Evolutionary conservation across 495 filamentous ascomycete genomes (phyloP).

Genomic region (Friedmanniomyces endolithicus): DNA sequence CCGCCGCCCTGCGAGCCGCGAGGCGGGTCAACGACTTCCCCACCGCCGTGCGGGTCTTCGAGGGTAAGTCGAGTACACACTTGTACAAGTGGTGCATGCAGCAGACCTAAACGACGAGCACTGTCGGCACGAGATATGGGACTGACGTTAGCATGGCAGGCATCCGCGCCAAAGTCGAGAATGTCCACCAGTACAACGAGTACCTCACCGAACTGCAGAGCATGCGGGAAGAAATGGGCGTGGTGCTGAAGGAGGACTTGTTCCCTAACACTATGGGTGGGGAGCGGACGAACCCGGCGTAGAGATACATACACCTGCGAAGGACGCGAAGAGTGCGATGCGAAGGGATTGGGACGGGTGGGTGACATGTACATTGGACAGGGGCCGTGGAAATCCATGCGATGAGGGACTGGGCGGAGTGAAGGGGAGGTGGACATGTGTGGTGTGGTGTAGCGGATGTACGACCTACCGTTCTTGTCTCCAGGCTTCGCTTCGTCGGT

Average conservation of each 20-base stretch:
- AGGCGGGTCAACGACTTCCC: constrained; percentile 97
- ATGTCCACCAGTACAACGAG: constrained; percentile 91
- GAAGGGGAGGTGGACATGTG: too few species aligned
- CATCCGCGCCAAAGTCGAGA: constrained; percentile 99
- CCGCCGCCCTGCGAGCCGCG: constrained; percentile 80
- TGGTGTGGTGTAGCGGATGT: too few species aligned
- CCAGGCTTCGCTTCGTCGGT: too few species aligned
- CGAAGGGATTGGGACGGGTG: neutral
- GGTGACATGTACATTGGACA: constrained; percentile 1
- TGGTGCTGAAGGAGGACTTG: constrained; percentile 83
- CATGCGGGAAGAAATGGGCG: constrained; percentile 84
- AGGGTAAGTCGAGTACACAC: constrained; percentile 77
- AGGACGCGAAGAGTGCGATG: neutral
- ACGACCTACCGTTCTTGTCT: too few species aligned
- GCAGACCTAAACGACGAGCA: too few species aligned
- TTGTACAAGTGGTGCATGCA: too few species aligned
- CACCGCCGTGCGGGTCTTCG: constrained; percentile 93
- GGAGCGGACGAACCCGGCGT: neutral
- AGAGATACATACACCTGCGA: neutral
- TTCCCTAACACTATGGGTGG: constrained; percentile 51
- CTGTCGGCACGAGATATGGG: too few species aligned
- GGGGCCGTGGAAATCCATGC: too few species aligned
- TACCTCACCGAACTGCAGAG: constrained; percentile 89
- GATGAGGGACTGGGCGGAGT: too few species aligned
- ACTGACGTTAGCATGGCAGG: too few species aligned